phyloP scores from a whole-genome alignment of 116 monocot genomes.

The Posidonia oceanica region DNA sequence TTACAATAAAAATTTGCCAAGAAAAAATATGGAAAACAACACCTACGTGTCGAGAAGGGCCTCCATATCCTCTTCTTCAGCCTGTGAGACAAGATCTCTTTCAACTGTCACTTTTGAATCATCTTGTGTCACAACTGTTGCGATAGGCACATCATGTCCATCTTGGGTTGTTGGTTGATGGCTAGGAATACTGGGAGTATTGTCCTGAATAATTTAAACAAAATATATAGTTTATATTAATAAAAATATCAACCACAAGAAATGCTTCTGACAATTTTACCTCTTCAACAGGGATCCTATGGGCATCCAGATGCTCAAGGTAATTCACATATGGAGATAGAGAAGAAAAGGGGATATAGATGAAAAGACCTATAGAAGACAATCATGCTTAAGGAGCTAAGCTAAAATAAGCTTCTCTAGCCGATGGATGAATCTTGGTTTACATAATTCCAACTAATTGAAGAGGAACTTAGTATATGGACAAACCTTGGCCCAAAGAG shows the following conservation, averaged over 20 bases:
- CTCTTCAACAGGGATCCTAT: background rate
- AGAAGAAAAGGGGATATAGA: background rate
- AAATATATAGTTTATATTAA: background rate
- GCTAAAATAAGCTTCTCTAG: background rate
- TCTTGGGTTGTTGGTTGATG: constrained; percentile 37
- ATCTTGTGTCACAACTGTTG: constrained; percentile 35
- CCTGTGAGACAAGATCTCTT: constrained; percentile 94
- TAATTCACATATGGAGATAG: background rate
- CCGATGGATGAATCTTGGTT: background rate
- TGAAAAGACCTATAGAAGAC: background rate
- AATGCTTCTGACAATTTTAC: background rate
- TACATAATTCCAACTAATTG: background rate
- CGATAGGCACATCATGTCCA: constrained; percentile 58
- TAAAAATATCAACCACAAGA: background rate
- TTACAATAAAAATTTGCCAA: background rate
- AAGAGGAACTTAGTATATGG: background rate
- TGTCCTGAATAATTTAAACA: constrained; percentile 33
- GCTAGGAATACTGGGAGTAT: constrained; percentile 44
- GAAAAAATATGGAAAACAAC: background rate
- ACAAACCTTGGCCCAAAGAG: constrained; percentile 97
- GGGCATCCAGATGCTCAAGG: background rate
- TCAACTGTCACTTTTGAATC: constrained; percentile 86
- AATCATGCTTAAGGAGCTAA: background rate
- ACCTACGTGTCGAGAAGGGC: constrained; percentile 90
- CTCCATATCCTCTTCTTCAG: constrained; percentile 99